Conservation (phyloP, 2,329 filamentous ascomycete genomes). For the Neonectria coccinea region DNA sequence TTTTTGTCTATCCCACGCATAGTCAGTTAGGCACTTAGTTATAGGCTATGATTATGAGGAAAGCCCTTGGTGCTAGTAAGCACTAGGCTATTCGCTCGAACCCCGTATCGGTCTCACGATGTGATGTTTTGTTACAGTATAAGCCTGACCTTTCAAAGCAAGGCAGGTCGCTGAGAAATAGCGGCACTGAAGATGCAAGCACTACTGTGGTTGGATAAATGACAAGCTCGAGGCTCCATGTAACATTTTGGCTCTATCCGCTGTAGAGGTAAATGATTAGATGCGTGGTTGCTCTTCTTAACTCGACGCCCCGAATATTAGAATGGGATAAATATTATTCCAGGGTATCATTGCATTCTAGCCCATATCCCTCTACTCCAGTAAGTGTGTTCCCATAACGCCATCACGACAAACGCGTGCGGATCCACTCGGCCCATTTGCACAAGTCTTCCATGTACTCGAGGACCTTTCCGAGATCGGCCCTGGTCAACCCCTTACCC, state of each 20-base stretch:
- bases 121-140: background rate
- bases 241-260: background rate
- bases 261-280: background rate
- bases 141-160: background rate
- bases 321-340: constrained; percentile 18
- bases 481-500: constrained; percentile 53
- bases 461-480: constrained; percentile 59
- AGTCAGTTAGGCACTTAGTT: background rate
- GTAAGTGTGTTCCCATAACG: background rate
- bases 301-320: background rate
- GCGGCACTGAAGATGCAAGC: background rate
- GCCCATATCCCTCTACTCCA: constrained; percentile 12
- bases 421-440: constrained; percentile 66
- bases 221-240: background rate
- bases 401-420: constrained; percentile 51
- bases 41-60: background rate
- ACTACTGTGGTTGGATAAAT: background rate
- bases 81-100: background rate
- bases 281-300: background rate
- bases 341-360: constrained; percentile 43
- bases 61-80: background rate
- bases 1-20: background rate
- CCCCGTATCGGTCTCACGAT: background rate
- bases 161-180: background rate
- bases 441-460: constrained; percentile 65